These are phyloP conservation scores for Rubia balearica DNA, from an alignment of 305 asterid genomes.

Conservation along the genomic window DNA sequence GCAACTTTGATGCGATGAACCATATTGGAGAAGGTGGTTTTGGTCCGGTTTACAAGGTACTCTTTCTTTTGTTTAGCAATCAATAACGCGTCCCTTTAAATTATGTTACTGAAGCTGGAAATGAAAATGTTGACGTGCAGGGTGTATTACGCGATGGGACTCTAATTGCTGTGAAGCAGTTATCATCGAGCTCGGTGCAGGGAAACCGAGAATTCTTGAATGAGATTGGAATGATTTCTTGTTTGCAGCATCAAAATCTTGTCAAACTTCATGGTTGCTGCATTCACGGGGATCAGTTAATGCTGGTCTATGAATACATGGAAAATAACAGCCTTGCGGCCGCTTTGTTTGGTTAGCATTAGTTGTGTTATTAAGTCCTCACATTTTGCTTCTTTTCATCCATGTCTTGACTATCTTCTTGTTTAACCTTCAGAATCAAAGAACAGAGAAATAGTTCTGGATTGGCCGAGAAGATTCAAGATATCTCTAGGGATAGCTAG, in stretches of 20 bases:
- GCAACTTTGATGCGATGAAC: constrained; percentile 58
- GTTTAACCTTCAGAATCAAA: constrained; percentile 32
- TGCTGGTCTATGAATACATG: constrained; percentile 84
- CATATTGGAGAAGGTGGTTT: constrained; percentile 98
- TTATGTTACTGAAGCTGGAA: constrained; percentile 19
- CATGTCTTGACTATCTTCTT: constrained; percentile 4
- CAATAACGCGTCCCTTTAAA: neutral
- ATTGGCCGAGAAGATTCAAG: constrained; percentile 76
- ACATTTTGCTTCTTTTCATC: neutral
- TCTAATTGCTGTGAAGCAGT: constrained; percentile 82
- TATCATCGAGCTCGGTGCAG: constrained; percentile 77
- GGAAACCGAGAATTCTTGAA: constrained; percentile 84
- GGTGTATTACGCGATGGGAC: constrained; percentile 75
- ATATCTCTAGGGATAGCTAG: constrained; percentile 76
- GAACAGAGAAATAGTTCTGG: constrained; percentile 48
- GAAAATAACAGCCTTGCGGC: constrained; percentile 89
- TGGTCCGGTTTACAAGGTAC: constrained; percentile 89
- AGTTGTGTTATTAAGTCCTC: neutral
- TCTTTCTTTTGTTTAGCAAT: constrained; percentile 3
- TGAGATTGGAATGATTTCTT: constrained; percentile 88
- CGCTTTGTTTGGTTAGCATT: constrained; percentile 51
- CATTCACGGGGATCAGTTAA: constrained; percentile 75
- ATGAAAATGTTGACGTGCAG: constrained; percentile 29
- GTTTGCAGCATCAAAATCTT: constrained; percentile 84
- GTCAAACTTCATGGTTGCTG: constrained; percentile 92